Percentiles rank a stretch among this genome's conserved stretches.
These are phyloP conservation scores for Yamadazyma jaroonii DNA, from an alignment of 1,139 yeast species.

Conservation along the genomic window DNA sequence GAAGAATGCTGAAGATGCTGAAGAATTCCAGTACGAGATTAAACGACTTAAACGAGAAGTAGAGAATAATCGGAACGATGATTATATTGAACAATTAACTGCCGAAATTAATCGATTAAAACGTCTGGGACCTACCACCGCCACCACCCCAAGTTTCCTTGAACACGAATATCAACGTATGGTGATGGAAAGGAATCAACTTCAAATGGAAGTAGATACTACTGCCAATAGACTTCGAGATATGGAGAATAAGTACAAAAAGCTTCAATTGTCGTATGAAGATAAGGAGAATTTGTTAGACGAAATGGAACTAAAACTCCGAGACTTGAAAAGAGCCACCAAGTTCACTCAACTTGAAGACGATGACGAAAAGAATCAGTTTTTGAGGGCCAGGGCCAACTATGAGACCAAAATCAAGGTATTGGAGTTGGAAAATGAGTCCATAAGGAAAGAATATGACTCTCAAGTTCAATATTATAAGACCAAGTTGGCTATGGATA, in stretches of 20 bases:
- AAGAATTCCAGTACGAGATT: conserved; percentile 16
- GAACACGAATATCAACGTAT: conserved; percentile 18
- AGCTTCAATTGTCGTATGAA: conserved; percentile 21
- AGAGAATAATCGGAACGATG: conserved; percentile 11
- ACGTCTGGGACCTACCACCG: too few relatives aligned
- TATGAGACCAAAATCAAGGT: conserved; percentile 35
- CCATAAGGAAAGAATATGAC: conserved; percentile 29
- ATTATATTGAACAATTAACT: conserved; percentile 11
- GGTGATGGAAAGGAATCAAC: conserved; percentile 17
- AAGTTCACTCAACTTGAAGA: conserved; percentile 19
- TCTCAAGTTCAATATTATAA: conserved; percentile 26
- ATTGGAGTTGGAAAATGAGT: conserved; percentile 34
- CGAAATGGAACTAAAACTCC: conserved; percentile 23
- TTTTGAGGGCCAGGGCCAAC: conserved; percentile 27
- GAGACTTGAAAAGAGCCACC: conserved; percentile 24
- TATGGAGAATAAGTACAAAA: conserved; percentile 20
- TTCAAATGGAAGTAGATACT: conserved; percentile 13
- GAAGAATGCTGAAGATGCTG: conserved; percentile 8
- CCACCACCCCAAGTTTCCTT: too few relatives aligned
- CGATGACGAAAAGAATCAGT: conserved; percentile 31
- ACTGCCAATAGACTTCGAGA: conserved; percentile 17
- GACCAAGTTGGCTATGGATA: conserved; percentile 19
- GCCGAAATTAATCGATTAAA: conserved; percentile 28
- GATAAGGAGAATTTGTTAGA: conserved; percentile 35
- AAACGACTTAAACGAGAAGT: conserved; percentile 40